Conservation (phyloP, 768 basidiomycete genomes). For the Podaxis carcinomalis region DNA sequence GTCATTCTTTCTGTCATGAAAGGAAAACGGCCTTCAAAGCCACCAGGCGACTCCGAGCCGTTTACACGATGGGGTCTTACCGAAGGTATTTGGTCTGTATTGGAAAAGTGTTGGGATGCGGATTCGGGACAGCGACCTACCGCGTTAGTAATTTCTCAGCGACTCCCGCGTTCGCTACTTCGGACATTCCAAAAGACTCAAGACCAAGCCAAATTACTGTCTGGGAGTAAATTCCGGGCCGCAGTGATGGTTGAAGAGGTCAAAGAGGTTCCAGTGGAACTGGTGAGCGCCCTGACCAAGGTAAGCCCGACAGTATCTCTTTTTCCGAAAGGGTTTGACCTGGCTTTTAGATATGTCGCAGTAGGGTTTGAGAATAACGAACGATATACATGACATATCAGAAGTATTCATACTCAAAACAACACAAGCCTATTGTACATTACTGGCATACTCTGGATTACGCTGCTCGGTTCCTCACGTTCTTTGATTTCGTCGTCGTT, state of each 20-base stretch:
- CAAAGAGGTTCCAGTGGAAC: too few species aligned
- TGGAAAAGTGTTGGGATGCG: conserved; percentile 21
- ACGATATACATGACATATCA: too few species aligned
- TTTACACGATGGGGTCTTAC: conserved; percentile 17
- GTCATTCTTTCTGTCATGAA: conserved; percentile 20
- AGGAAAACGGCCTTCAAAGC: conserved; percentile 19
- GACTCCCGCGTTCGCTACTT: neutral
- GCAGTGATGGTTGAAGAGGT: neutral
- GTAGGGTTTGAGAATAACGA: too few species aligned
- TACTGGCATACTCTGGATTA: too few species aligned
- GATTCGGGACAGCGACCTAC: conserved; percentile 17
- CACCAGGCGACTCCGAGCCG: conserved; percentile 10
- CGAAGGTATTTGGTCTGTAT: conserved; percentile 16
- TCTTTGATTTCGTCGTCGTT: neutral
- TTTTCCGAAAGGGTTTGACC: too few species aligned
- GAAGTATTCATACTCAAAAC: too few species aligned
- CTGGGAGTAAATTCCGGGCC: neutral
- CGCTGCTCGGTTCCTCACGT: neutral
- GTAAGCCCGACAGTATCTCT: too few species aligned
- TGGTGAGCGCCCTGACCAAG: too few species aligned
- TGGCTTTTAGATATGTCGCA: too few species aligned
- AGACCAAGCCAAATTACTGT: neutral
- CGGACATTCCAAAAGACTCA: neutral
- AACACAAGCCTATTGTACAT: too few species aligned
- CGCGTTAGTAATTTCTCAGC: neutral